Base-by-base conservation (phyloP, 768 basidiomycete species). In the Boletus reticuloceps region DNA sequence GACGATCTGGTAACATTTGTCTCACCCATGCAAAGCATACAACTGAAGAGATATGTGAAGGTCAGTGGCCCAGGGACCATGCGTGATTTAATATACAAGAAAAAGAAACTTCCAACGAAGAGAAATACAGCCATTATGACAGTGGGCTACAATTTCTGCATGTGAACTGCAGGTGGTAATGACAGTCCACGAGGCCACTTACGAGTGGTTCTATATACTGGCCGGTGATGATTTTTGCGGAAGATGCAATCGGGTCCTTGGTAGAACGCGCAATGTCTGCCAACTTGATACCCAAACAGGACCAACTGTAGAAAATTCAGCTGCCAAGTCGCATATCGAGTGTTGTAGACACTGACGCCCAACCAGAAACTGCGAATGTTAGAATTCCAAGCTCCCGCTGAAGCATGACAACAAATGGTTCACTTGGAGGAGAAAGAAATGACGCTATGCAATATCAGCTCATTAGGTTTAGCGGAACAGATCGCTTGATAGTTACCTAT, bases 391-490 rank as follows among this genome's bases (percentile, higher is more conserved):
- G 42, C 62, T 89, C 86, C 2, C 86, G 82, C 63, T 89, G 88
- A 14, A 88, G 64, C 5, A 86, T 84, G 4, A 78, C 74, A n/a
- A 86, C 70, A 61, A 89, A 88, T 1, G 86, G 84, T 50, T 87
- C 87, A 20, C 64, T 73, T 1, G 89, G 87, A 1, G 89, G 85
- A 5, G 85, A 85, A 4, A 91, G 59, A 58, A 89, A 81, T 0
- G 83, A 72, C 4, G 81, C 88, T 88, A 51, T 14, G 50, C 2
- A 17, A 47, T 5, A 50, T 46, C 11, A 43, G 60, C 44, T 56
- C 51, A 42, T 34, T 27, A 34, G n/a, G 49, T 53, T 3, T 5
- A 20, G 2, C 6, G 14, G 11, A 39, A 17, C 11, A 2, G 43
- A 27, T 3, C n/a, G 12, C n/a, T 9, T 7, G 17, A 16, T 13